Evolutionary conservation across 192 early-diverging fungal genomes (phyloP), one percentile per base, ranked within the genome.

Genomic region (Rhizophagus clarus): DNA sequence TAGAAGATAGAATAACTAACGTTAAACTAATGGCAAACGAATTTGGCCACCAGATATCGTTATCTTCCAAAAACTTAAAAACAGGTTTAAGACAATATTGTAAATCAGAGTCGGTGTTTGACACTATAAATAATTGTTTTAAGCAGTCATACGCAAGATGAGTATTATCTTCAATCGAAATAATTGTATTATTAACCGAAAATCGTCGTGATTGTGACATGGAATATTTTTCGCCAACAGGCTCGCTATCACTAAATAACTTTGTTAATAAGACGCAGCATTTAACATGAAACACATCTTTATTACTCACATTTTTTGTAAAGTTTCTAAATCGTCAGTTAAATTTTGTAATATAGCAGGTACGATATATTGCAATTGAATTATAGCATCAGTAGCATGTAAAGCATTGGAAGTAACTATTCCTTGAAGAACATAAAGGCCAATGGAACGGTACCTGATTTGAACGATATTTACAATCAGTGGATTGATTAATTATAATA

Each of bases 361-460:
- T 28, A 92, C 79, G 31, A 93, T 88, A 72, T 86, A 81, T n/a
- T 87, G 84, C 26, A 93, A 82, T 76, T 93, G 92, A 20, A 84
- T 81, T 81, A 90, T 88, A 82, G 85, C 83, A 61, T 93, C 87
- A 3, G 87, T 79, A 6, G 91, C 89, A 51, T 92, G 86, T 14
- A 93, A 86, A 10, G 93, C 92, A n/a, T 81, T 81, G 42, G 91
- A 91, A 22, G 90, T 88, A 8, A 89, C 86, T 12, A 88, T 83
- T 22, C 87, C 91, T 79, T 92, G 91, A 72, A 92, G 70, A 40
- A 88, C 92, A 45, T 90, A 83, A 71, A 92, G 84, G 2, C 93
- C 93, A 34, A 91, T 87, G 40, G 87, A 88, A 5, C 82, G 81
- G 67, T 81, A 86, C 31, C 85, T 86, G 45, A 14, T 47, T 70